Evolutionary conservation across 2,329 filamentous ascomycete genomes (phyloP).

Genomic region (Colletotrichum sp.): DNA sequence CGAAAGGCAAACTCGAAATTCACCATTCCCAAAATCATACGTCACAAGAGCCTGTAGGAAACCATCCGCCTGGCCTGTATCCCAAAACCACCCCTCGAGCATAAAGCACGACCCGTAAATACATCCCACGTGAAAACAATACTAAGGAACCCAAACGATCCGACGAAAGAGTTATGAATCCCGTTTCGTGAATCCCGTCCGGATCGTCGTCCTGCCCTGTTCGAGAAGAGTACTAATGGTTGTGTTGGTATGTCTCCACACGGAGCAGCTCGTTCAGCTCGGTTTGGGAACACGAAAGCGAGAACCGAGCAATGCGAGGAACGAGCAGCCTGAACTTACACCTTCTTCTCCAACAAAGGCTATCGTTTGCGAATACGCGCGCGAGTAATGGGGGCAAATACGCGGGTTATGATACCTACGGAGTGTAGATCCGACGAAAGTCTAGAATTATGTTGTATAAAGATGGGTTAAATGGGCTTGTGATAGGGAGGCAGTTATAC

Average conservation of each 20-base stretch:
- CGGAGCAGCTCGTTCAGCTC: neutral
- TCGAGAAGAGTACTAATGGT: no score
- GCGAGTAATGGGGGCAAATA: neutral
- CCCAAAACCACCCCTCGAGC: no score
- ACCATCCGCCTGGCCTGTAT: no score
- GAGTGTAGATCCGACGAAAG: neutral
- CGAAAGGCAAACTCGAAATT: fast-evolving
- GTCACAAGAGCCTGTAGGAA: neutral
- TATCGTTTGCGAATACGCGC: neutral
- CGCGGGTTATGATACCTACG: neutral
- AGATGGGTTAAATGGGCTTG: neutral
- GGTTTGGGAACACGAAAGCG: neutral
- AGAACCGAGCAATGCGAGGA: neutral
- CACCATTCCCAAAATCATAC: neutral
- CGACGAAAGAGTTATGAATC: fast-evolving
- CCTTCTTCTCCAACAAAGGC: neutral
- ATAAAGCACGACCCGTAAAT: neutral
- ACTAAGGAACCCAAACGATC: neutral
- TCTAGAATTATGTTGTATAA: neutral
- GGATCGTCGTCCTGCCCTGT: neutral
- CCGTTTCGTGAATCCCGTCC: neutral
- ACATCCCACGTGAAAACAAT: neutral
- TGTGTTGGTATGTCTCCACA: neutral
- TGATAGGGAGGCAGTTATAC: neutral
- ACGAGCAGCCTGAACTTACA: neutral